Conservation (phyloP, 73 alveolate genomes). For the Paramecium primaurelia region DNA sequence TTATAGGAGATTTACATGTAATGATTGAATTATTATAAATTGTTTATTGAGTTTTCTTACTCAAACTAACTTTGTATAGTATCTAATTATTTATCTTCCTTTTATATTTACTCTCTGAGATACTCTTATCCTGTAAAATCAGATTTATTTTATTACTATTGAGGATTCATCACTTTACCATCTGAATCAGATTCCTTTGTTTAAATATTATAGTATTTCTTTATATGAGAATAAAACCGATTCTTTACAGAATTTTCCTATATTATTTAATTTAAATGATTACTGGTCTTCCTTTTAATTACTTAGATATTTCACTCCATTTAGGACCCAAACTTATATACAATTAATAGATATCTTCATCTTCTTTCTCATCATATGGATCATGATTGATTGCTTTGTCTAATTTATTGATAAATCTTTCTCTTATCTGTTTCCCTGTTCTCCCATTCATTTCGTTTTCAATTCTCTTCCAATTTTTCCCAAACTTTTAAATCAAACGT, state of each 20-base stretch:
- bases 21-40: background rate
- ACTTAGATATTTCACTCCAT: conserved; percentile 59
- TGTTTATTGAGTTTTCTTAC: background rate
- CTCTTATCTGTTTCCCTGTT: conserved; percentile 96
- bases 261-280: background rate
- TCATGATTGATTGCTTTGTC: conserved; percentile 90
- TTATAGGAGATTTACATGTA: background rate
- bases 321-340: conserved; percentile 44
- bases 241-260: conserved; percentile 58
- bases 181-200: background rate
- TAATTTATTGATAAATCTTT: conserved; percentile 96
- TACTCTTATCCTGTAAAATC: background rate
- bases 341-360: conserved; percentile 37
- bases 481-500: conserved; percentile 42
- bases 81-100: background rate
- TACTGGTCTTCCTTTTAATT: conserved; percentile 56
- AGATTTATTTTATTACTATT: background rate
- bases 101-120: background rate
- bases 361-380: conserved; percentile 89
- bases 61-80: background rate
- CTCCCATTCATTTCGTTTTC: conserved; percentile 59
- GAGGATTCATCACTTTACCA: background rate
- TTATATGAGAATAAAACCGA: conserved; percentile 58
- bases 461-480: conserved; percentile 60
- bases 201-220: background rate